Evolutionary conservation across 176 grass and related monocot species (phyloP).

Genomic region (Eleusine indica): DNA sequence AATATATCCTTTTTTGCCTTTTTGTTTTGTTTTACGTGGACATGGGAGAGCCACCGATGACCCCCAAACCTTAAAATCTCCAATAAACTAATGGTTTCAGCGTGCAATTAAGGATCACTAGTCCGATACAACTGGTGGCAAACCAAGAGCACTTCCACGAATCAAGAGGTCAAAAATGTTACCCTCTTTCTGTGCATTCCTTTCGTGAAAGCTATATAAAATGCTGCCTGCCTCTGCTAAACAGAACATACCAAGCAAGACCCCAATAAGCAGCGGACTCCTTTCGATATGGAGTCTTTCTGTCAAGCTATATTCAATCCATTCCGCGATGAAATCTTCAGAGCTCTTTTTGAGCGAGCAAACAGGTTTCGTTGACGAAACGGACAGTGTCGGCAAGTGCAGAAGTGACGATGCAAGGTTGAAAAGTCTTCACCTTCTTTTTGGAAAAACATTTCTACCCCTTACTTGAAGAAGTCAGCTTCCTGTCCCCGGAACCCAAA

Average conservation of each 20-base stretch:
- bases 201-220: constrained; percentile 37
- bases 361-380: constrained; percentile 30
- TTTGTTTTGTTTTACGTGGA: constrained; percentile 51
- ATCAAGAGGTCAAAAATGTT: constrained; percentile 41
- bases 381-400: constrained; percentile 46
- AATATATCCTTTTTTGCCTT: neutral
- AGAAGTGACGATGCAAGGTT: constrained; percentile 22
- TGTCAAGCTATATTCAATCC: neutral
- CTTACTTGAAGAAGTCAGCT: constrained; percentile 23
- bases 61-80: constrained; percentile 42
- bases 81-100: constrained; percentile 41
- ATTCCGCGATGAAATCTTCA: neutral
- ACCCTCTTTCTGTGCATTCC: constrained; percentile 13
- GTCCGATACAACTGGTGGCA: constrained; percentile 26
- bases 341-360: neutral
- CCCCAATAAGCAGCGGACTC: constrained; percentile 14
- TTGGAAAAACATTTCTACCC: neutral
- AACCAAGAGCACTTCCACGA: constrained; percentile 44
- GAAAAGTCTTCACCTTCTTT: constrained; percentile 36
- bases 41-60: constrained; percentile 24
- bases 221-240: constrained; percentile 24
- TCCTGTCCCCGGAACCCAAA: neutral
- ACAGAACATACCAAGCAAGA: constrained; percentile 23
- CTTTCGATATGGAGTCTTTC: constrained; percentile 24
- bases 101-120: constrained; percentile 28